A percentile compares a stretch with the other conserved stretches of the same genome.
phyloP scores from a whole-genome alignment of 2,329 filamentous ascomycete species.

The Talaromyces sp. region DNA sequence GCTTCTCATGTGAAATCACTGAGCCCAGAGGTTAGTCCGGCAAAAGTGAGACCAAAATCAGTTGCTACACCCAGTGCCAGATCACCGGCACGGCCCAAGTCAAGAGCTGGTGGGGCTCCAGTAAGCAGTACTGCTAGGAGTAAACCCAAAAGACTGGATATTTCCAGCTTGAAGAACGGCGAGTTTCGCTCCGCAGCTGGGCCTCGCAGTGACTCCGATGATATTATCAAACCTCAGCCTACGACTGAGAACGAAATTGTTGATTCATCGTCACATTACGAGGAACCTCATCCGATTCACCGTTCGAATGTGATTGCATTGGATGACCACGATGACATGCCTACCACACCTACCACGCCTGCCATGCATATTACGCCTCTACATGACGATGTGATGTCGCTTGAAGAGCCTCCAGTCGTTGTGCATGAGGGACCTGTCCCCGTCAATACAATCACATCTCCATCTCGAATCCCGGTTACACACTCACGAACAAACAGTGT shows the following conservation, averaged over 20 bases:
- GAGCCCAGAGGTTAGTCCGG: slow-evolving; percentile 26
- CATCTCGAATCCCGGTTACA: slow-evolving; percentile 22
- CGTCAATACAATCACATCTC: not conserved
- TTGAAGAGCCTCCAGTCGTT: not conserved
- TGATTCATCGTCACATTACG: not conserved
- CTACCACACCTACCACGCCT: not conserved
- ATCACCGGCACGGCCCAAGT: slow-evolving; percentile 34
- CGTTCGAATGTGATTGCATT: not conserved
- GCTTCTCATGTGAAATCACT: slow-evolving; percentile 46
- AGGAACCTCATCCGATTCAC: not conserved
- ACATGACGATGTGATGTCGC: not conserved
- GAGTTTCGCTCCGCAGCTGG: slow-evolving; percentile 24
- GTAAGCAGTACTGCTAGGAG: slow-evolving; percentile 31
- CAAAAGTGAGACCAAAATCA: slow-evolving; percentile 30
- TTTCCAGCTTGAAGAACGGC: slow-evolving; percentile 31
- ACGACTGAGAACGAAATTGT: slow-evolving; percentile 41
- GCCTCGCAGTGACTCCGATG: slow-evolving; percentile 26
- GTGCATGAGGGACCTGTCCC: not conserved
- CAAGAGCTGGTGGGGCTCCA: slow-evolving; percentile 32
- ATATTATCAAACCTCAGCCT: slow-evolving; percentile 21
- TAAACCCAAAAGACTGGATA: slow-evolving; percentile 36
- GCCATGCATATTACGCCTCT: not conserved
- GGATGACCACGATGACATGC: not conserved
- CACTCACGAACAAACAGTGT: slow-evolving; percentile 19
- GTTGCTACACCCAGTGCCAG: slow-evolving; percentile 33